Conservation (phyloP, 2,329 filamentous ascomycete species). For the Penicillium hordei region DNA sequence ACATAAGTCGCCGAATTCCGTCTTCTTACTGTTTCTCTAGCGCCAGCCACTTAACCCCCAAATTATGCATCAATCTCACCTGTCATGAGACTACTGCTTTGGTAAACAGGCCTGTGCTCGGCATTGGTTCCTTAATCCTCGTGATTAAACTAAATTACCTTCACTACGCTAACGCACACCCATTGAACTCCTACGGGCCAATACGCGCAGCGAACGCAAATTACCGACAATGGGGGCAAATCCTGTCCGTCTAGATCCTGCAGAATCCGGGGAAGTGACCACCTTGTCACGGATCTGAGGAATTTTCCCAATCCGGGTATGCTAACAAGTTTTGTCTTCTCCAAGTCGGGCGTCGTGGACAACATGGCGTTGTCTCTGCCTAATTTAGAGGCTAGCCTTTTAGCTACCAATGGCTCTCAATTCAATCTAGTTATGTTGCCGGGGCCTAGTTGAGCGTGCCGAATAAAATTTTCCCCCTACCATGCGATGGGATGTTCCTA, state of each 20-base stretch:
- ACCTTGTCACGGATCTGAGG: slow-evolving; percentile 4
- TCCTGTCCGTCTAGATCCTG: neutral
- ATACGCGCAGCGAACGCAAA: neutral
- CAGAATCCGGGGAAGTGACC: neutral
- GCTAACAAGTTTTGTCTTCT: neutral
- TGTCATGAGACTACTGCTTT: neutral
- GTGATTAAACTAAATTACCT: neutral
- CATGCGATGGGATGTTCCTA: neutral
- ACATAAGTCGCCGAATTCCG: neutral
- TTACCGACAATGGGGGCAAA: neutral
- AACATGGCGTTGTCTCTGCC: neutral
- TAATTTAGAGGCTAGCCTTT: neutral
- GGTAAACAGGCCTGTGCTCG: neutral
- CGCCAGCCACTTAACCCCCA: neutral
- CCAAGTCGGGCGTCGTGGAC: neutral
- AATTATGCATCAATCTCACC: neutral
- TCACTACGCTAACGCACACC: slow-evolving; percentile 1
- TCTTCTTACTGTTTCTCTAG: neutral
- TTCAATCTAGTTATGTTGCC: neutral
- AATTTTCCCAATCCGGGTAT: neutral
- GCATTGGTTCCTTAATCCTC: neutral
- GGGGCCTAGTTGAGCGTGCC: neutral
- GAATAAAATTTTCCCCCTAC: no score
- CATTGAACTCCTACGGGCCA: neutral
- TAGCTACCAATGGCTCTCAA: neutral